These are phyloP conservation scores for Skeletonema menzelii DNA, from an alignment of 108 stramenopile species.

Conservation along the genomic window DNA sequence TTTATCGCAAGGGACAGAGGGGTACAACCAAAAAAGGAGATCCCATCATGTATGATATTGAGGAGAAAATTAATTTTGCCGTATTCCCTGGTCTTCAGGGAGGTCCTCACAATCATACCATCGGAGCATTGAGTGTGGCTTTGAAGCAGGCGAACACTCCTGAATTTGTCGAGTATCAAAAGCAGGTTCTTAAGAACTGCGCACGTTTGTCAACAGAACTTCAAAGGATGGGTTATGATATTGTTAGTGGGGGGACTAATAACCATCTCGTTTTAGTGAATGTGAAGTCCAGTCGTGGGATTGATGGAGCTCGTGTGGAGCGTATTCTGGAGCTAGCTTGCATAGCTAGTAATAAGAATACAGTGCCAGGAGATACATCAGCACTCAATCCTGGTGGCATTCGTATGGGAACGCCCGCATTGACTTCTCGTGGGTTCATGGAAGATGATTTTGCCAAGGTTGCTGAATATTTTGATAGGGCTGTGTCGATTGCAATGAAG, in stretches of 20 bases:
- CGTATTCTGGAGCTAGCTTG: constrained; percentile 94
- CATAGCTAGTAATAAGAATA: constrained; percentile 97
- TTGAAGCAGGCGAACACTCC: constrained; percentile 92
- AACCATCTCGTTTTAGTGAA: constrained; percentile 99
- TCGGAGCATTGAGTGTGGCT: constrained; percentile 96
- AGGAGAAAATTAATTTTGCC: constrained; percentile 97
- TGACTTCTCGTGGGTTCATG: constrained; percentile 95
- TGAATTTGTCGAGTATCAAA: constrained; percentile 97
- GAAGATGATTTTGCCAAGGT: constrained; percentile 98
- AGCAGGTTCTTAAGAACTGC: constrained; percentile 86
- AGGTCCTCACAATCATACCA: constrained; percentile 99
- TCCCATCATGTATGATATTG: constrained; percentile 95
- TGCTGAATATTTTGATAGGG: constrained; percentile 95
- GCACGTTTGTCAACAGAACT: constrained; percentile 79
- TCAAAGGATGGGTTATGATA: constrained; percentile 80
- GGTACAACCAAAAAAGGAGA: constrained; percentile 93
- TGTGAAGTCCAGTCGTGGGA: constrained; percentile 87
- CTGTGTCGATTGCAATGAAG: constrained; percentile 88
- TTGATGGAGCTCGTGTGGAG: constrained; percentile 99
- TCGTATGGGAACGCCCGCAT: constrained; percentile 99
- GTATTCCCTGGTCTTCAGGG: constrained; percentile 99
- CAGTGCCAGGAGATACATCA: constrained; percentile 94
- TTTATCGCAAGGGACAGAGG: constrained; percentile 91
- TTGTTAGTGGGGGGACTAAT: constrained; percentile 99
- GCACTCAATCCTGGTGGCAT: constrained; percentile 97